Evolutionary conservation across 768 basidiomycete genomes (phyloP).

Genomic region (Podaxis rugospora): DNA sequence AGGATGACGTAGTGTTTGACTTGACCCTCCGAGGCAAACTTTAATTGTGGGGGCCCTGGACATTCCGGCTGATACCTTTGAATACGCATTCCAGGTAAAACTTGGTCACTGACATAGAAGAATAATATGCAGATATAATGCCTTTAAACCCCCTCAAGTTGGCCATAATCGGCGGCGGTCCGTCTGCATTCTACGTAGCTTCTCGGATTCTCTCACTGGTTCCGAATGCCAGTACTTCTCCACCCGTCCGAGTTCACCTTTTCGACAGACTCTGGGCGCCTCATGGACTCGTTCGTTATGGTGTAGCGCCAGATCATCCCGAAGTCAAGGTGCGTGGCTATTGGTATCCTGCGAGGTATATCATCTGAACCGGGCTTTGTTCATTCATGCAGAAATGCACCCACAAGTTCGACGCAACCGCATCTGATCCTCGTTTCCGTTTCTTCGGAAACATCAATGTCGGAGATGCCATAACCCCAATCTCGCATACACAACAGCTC

Average conservation of each 20-base stretch:
- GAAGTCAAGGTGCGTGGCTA: slow-evolving; percentile 78
- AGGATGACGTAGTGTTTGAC: neutral
- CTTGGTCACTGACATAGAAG: neutral
- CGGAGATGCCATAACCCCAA: slow-evolving; percentile 28
- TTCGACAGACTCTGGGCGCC: slow-evolving; percentile 94
- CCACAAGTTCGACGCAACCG: slow-evolving; percentile 86
- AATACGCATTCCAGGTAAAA: neutral
- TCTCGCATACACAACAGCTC: slow-evolving; percentile 51
- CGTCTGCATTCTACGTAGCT: slow-evolving; percentile 95
- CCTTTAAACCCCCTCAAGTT: slow-evolving; percentile 50
- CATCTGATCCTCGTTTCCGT: slow-evolving; percentile 72
- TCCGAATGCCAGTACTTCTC: slow-evolving; percentile 34
- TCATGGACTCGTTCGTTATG: slow-evolving; percentile 92
- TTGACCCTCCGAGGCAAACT: neutral
- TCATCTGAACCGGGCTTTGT: neutral
- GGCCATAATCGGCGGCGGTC: slow-evolving; percentile 90
- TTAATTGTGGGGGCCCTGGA: neutral
- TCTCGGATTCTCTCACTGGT: slow-evolving; percentile 72
- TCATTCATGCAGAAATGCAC: slow-evolving; percentile 76
- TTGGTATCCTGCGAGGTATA: neutral
- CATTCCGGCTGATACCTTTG: too few species aligned
- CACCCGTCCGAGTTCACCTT: slow-evolving; percentile 62
- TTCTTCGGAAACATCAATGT: slow-evolving; percentile 92
- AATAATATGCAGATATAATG: slow-evolving; percentile 7
- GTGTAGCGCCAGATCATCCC: slow-evolving; percentile 97